These are phyloP conservation scores for Yamadazyma atmosphaerica DNA, from an alignment of 1,139 yeast species.

Conservation along the genomic window DNA sequence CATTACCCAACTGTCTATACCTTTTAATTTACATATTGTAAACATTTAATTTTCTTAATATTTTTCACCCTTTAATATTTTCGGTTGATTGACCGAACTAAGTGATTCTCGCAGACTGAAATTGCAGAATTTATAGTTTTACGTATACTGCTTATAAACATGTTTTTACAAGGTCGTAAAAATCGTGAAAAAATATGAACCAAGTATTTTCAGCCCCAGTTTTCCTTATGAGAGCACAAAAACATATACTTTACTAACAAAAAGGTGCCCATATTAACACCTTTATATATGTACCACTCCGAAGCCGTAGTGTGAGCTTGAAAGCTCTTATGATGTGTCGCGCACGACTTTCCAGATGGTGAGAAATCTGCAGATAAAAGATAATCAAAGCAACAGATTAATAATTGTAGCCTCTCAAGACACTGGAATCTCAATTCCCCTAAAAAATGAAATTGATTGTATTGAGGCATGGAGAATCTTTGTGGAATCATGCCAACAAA, in stretches of 20 bases:
- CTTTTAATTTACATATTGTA: neutral
- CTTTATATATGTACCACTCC: neutral
- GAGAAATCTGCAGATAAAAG: neutral
- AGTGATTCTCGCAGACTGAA: constrained; percentile 1
- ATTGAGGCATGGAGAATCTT: constrained; percentile 75
- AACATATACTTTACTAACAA: neutral
- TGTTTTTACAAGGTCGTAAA: neutral
- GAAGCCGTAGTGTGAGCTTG: too few relatives aligned
- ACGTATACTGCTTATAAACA: neutral
- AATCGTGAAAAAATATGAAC: neutral
- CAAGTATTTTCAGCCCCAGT: neutral
- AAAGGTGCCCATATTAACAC: neutral
- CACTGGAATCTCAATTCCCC: neutral
- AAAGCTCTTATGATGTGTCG: too few relatives aligned
- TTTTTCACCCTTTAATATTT: neutral
- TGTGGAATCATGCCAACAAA: constrained; percentile 66
- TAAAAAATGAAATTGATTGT: constrained; percentile 40
- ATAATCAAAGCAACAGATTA: neutral
- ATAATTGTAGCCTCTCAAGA: neutral
- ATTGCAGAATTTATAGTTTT: neutral
- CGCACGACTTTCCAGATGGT: neutral
- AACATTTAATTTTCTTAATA: neutral
- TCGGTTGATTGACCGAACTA: neutral
- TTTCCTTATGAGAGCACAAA: neutral
- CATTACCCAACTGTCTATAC: too few relatives aligned